Conservation (phyloP, 805 yeast genomes). For the Saturnispora bothae region DNA sequence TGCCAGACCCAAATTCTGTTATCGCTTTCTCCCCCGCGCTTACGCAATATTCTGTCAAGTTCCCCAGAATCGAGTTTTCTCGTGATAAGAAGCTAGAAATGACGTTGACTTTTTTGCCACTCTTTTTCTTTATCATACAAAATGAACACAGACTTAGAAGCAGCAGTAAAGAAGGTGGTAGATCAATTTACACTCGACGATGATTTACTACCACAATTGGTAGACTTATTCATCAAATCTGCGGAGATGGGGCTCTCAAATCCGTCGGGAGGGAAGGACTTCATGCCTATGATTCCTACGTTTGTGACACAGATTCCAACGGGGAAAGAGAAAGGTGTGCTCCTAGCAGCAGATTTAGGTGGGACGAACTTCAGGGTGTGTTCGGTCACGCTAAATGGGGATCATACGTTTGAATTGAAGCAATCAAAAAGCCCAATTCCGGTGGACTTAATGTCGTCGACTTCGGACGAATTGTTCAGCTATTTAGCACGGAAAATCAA, state of each 20-base stretch:
- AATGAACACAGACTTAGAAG: conserved; percentile 6
- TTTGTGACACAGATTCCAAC: conserved; percentile 76
- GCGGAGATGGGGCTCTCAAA: conserved; percentile 48
- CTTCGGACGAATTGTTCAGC: conserved; percentile 57
- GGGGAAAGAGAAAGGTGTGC: conserved; percentile 76
- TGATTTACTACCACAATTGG: conserved; percentile 36
- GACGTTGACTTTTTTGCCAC: too few species aligned
- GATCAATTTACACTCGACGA: conserved; percentile 32
- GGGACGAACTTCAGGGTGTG: conserved; percentile 96
- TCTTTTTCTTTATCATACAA: too few species aligned
- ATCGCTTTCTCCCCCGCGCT: too few species aligned
- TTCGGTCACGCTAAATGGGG: conserved; percentile 67
- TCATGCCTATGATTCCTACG: conserved; percentile 88
- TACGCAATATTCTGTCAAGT: too few species aligned
- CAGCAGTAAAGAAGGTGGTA: conserved; percentile 25
- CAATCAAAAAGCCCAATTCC: conserved; percentile 80
- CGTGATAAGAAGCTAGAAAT: too few species aligned
- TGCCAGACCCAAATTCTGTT: too few species aligned
- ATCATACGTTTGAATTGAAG: conserved; percentile 64
- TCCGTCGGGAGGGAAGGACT: conserved; percentile 31
- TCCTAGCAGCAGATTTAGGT: conserved; percentile 88
- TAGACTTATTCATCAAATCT: conserved; percentile 45
- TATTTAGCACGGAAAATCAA: conserved; percentile 66
- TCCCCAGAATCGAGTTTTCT: too few species aligned
- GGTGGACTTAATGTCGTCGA: conserved; percentile 56